Evolutionary conservation across 1,284 basidiomycete species (phyloP), one percentile per base, ranked within the genome.

Genomic region (Apiotrichum mycotoxinovorans): DNA sequence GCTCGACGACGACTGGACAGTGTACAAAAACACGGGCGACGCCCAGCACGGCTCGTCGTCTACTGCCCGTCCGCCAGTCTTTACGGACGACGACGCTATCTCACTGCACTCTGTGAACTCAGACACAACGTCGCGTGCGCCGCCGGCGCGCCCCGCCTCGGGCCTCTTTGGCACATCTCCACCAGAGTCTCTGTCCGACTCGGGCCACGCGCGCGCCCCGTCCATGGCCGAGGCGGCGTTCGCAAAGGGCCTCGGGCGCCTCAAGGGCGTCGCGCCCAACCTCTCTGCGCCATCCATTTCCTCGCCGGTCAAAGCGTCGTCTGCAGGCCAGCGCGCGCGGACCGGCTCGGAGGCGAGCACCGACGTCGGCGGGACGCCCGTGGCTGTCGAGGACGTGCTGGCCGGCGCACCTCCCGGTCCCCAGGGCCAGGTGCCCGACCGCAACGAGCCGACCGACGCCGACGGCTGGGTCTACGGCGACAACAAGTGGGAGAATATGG

Each of bases 401-500:
- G 25, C 25, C 26, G 26, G 26, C n/a, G 26, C 26, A 2, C 9
- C 49, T 2, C 25, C 37, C 4, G 49, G 44, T 2, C 44, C 27
- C 4, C 45, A 43, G 5, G 50, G 49, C 33, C 42, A 63, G 7
- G 66, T 70, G 26, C 56, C 64, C 10, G 68, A 69, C 45, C 57
- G 48, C 18, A 70, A 74, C 52, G 71, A 66, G 26, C 76, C 79
- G 45, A 95, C 92, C 0, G 93, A 97, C 71, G 70, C 80, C 1
- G 91, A 95, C 57, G 93, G 93, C 1, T 96, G 93, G 93, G 83
- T 93, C 33, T 96, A 93, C 71, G 89, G 87, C 3, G 94, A 95
- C 69, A 97, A 97, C 75, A 94, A 95, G 71, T 97, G 94, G 94
- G 93, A 96, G 67, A 83, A 81, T 51, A 82, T 84, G 60, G 85